A percentile compares a stretch with the other conserved stretches of the same genome.
These are phyloP conservation scores for Nicotiana sylvestris DNA, from an alignment of 257 asterid species.

Conservation along the genomic window DNA sequence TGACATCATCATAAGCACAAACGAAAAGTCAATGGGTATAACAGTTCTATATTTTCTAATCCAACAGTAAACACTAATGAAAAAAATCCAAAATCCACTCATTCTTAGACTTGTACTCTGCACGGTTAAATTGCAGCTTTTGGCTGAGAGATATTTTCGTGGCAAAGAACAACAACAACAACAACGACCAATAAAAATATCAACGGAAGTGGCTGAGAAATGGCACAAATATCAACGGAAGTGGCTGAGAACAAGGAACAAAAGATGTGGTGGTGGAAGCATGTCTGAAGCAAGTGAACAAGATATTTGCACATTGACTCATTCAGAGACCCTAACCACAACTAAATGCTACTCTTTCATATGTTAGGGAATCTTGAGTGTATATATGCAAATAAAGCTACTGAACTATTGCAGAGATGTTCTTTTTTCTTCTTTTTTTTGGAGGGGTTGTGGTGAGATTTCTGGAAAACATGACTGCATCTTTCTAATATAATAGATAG, in stretches of 20 bases:
- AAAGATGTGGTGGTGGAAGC: not conserved
- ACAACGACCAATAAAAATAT: not conserved
- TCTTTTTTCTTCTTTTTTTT: not conserved
- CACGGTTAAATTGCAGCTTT: not conserved
- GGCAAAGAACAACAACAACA: not conserved
- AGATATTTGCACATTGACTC: not conserved
- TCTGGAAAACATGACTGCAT: not conserved
- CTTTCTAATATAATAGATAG: not conserved
- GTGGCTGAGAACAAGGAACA: constrained; percentile 5
- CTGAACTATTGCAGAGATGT: not conserved
- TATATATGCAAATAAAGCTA: not conserved
- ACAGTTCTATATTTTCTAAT: not conserved
- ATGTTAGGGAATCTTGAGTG: not conserved
- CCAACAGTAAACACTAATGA: not conserved
- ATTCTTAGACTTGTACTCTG: not conserved
- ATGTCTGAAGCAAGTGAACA: constrained; percentile 5
- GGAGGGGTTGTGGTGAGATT: not conserved
- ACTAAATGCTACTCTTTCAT: not conserved
- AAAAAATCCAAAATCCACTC: not conserved
- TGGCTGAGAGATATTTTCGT: not conserved
- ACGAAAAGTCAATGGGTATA: not conserved
- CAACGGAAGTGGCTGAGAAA: not conserved
- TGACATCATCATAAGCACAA: constrained; percentile 40
- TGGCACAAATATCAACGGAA: not conserved
- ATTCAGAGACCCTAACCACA: not conserved